Base-by-base conservation (phyloP, 768 basidiomycete species). In the Trametes coccinea region DNA sequence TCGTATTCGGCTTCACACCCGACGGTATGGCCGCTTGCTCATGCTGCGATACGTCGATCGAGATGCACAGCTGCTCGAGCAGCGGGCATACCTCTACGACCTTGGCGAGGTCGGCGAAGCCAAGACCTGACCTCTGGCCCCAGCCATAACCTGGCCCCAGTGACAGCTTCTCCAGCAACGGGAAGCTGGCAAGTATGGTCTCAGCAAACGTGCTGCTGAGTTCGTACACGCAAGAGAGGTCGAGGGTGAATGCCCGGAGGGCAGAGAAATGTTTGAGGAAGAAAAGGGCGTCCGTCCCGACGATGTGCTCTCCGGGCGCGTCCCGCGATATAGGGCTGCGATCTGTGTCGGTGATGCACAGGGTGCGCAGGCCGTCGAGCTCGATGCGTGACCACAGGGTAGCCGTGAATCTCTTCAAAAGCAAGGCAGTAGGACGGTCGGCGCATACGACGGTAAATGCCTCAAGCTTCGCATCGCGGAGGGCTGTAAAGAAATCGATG, bases 71-170 rank as follows among this genome's bases (percentile, higher is more conserved):
- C 22, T 44, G 17, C 10, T 51, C 54, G 48, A 57, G 31, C 14
- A n/a, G 16, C 1, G 49, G 61, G 17, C 55, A 57, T 16, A 30
- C 13, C 30, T 34, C 8, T 13, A 56, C 34, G 22, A 57, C 5
- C 6, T 37, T 10, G 4, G 54, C 48, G n/a, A 62, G 44, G 33
- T 55, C 61, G 13, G 55, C 50, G 44, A 56, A n/a, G 54, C 50
- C 11, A 56, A 41, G 1, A n/a, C 55, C 11, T 13, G 53, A 39
- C 5, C 53, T 47, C 31, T 40, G 39, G 17, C 60, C 53, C 60
- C 53, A 55, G 16, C 60, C 60, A 33, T 39, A 37, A 43, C 5
- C 41, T 2, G 41, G 11, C 14, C 61, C 61, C 2, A 62, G n/a
- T 4, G 41, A 45, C 31, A 57, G 61, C 48, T 37, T 30, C 48